Percentiles rank a stretch among this genome's conserved stretches.
These are phyloP conservation scores for Tuber brumale DNA, from an alignment of 495 filamentous ascomycete species.

Conservation along the genomic window DNA sequence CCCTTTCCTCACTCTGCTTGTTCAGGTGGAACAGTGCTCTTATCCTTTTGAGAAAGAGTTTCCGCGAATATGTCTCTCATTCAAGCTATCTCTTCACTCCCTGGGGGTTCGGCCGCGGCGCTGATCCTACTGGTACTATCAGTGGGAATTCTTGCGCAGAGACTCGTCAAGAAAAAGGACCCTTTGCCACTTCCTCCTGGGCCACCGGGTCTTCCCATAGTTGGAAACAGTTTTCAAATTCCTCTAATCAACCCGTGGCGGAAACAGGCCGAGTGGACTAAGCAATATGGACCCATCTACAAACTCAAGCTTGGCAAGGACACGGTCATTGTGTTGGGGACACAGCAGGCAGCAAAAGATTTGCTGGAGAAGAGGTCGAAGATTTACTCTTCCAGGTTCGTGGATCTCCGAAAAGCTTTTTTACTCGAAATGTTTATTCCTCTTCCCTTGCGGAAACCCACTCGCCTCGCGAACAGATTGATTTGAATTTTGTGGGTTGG, in stretches of 20 bases:
- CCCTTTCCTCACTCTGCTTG: neutral
- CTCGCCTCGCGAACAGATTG: neutral
- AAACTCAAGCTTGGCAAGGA: neutral
- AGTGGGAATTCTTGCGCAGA: neutral
- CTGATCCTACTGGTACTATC: neutral
- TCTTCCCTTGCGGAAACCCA: neutral
- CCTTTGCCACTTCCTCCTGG: neutral
- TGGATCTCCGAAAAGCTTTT: neutral
- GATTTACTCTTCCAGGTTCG: neutral
- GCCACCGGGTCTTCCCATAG: neutral
- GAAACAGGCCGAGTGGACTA: neutral
- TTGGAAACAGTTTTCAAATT: neutral
- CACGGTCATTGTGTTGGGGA: neutral
- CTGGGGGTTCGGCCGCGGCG: neutral
- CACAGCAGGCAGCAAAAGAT: neutral
- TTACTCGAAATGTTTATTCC: neutral
- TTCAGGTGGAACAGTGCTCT: neutral
- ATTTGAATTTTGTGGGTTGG: neutral
- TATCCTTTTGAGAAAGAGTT: neutral
- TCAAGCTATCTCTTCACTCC: neutral
- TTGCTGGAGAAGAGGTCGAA: slow-evolving; percentile 3
- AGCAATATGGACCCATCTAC: neutral
- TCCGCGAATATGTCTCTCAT: neutral
- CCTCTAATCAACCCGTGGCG: neutral
- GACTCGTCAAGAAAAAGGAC: neutral